Evolutionary conservation across 2,329 filamentous ascomycete species (phyloP).

Genomic region (Lizonia empirigonia): DNA sequence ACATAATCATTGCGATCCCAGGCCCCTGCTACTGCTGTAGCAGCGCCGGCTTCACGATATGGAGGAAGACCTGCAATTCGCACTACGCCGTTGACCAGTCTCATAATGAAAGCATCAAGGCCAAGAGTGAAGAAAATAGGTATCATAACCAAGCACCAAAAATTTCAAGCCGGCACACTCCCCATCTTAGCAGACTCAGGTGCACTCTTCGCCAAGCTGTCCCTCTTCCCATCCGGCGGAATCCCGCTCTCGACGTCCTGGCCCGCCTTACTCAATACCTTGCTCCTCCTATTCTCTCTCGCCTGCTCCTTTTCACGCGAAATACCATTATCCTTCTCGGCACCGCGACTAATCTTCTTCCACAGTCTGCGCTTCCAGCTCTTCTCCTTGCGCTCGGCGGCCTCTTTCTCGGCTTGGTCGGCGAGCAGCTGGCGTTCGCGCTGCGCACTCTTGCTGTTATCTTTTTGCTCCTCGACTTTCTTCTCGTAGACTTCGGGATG

Average conservation of each 20-base stretch:
- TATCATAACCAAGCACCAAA: background rate
- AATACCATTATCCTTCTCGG: constrained; percentile 25
- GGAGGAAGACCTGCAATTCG: too few relatives aligned
- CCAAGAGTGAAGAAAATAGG: background rate
- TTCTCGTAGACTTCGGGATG: constrained; percentile 63
- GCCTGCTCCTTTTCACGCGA: constrained; percentile 27
- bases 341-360: constrained; percentile 29
- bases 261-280: constrained; percentile 39
- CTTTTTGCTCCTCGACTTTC: constrained; percentile 55
- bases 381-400: constrained; percentile 46
- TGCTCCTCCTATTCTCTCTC: constrained; percentile 33
- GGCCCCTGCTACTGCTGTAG: too few relatives aligned
- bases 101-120: background rate
- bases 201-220: constrained; percentile 15
- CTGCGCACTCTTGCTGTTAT: constrained; percentile 66
- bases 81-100: too few relatives aligned
- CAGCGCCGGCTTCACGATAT: too few relatives aligned
- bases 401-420: constrained; percentile 53
- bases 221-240: constrained; percentile 41
- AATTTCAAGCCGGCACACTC: constrained; percentile 2
- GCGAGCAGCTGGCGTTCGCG: constrained; percentile 62
- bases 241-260: constrained; percentile 47
- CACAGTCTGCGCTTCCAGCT: constrained; percentile 41
- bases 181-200: background rate
- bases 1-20: too few relatives aligned